A percentile compares a stretch with the other conserved stretches of the same genome.
Evolutionary conservation across 331 rosid genomes (phyloP).

Genomic region (Dryas integrifolia): DNA sequence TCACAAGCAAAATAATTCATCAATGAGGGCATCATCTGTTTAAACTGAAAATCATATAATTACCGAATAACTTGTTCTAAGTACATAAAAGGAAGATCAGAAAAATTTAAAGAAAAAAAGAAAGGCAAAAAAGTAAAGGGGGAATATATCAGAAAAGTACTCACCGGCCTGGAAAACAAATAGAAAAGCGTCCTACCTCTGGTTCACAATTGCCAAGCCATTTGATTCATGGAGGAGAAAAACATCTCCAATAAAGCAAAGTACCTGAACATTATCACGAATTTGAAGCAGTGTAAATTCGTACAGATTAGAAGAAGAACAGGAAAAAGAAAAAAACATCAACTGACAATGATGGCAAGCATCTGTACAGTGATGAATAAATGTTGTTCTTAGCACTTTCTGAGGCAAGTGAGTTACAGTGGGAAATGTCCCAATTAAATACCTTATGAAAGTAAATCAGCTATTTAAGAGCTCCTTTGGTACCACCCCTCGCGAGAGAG

Average conservation of each 20-base stretch:
- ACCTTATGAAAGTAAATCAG: too few species aligned
- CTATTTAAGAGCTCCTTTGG: too few species aligned
- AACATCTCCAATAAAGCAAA: slow-evolving; percentile 84
- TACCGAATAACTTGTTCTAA: too few species aligned
- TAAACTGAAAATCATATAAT: too few species aligned
- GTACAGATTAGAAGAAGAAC: neutral
- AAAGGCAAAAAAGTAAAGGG: neutral
- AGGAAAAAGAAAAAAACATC: neutral
- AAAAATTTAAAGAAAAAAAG: neutral
- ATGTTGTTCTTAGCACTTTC: too few species aligned
- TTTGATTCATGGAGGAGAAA: slow-evolving; percentile 83
- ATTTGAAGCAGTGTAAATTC: slow-evolving; percentile 16
- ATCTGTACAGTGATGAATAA: too few species aligned
- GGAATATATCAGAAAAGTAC: slow-evolving; percentile 5
- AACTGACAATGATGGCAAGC: neutral
- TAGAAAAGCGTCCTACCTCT: slow-evolving; percentile 52
- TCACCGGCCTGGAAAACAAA: slow-evolving; percentile 20
- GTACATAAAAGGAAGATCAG: too few species aligned
- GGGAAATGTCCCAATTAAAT: too few species aligned
- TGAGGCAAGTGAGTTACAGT: too few species aligned
- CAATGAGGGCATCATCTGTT: too few species aligned
- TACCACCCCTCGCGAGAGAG: too few species aligned
- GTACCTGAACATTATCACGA: slow-evolving; percentile 45
- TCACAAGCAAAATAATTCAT: neutral
- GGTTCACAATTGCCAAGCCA: slow-evolving; percentile 75